Evolutionary conservation across 805 yeast species (phyloP), one percentile per base, ranked within the genome.

Genomic region (Saccharomycopsis oosterbeekiorum): DNA sequence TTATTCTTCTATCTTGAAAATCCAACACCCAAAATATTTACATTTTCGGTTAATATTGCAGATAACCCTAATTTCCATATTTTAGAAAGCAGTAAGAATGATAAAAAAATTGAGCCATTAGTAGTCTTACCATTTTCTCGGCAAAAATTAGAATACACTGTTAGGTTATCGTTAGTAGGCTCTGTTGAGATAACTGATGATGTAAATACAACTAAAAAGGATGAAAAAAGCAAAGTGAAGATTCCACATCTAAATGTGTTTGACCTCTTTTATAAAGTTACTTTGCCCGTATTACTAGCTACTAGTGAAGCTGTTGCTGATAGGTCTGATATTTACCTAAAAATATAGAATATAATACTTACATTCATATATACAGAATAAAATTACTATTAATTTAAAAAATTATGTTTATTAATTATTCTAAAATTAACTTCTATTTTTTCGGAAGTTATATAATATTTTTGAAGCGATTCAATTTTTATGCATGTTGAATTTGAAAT

Each of bases 21-120:
- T 68, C 91, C 96, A 14, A 86, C 96, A 0, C 77, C 86, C 1
- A 76, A 86, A 54, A 79, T 85, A 1, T 83, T 89, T 65, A 82
- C 83, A 11, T 89, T 87, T 66, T 72, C 84, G 12, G 75, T 84
- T 1, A 73, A 76, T 12, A 70, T 84, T 70, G 71, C 72, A 2
- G 63, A 75, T 1, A 73, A 73, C 26, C 70, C 67, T 14, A 64
- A 65, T 47, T 66, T 79, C 71, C 69, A 74, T 70, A 50, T 76
- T 65, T 62, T 76, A 67, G 68, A 82, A 70, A 17, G 73, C 66
- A 62, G 76, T 72, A 40, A 65, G 69, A 29, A 57, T 65, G 53
- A 47, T 4, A 42, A 66, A 69, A 15, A 60, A 71, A 42, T 62
- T 3, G 37, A 51, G 14, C 62, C 56, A 39, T 50, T 63, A 10